Evolutionary conservation across 2,329 filamentous ascomycete genomes (phyloP), one percentile per base, ranked within the genome.

Genomic region (Colletotrichum acutatum): DNA sequence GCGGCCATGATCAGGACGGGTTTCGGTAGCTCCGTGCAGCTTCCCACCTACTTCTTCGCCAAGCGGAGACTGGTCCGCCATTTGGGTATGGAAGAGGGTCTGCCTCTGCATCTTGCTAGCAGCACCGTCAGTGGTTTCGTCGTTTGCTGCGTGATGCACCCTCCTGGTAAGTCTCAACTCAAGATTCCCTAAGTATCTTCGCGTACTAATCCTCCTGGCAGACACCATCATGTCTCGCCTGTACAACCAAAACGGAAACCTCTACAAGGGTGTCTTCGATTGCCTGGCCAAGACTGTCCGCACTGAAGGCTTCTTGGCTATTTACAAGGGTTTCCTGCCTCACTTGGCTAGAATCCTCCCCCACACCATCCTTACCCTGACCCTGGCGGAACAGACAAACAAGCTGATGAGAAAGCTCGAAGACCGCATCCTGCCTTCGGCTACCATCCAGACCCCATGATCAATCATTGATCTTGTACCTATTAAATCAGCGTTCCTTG

Each of bases 211-310:
- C 65, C 53, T 14, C 46, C 59, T 68, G 59, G 14, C 74, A 90
- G 97, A 99, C 82, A 99, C 97, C 5, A 94, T 99, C 84, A 99
- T 99, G 97, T 97, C 95, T 74, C 93, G 97, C 75, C 92, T 99
- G 87, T 99, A 99, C 88, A 99, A 99, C 86, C 97, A 99, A 83
- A 97, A 95, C 74, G 97, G 97, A 65, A 97, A 98, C 81, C 89
- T 99, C n/a, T 99, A 99, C 87, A 92, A 90, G 77, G 94, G 95
- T 71, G 94, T 97, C 5, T 94, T 97, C 75, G 97, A 99, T 84
- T 99, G 97, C 82, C 84, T 98, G 73, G 90, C 90, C 81, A 95
- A 98, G 85, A 99, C 97, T 0, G 88, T 99, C 74, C 93, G 92
- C 81, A 98, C 95, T 0, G 97, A 99, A 82, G 97, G 97, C 26